Percentiles rank a stretch among this genome's conserved stretches.
Conservation (phyloP, 768 basidiomycete species). For the Suillus subaureus region DNA sequence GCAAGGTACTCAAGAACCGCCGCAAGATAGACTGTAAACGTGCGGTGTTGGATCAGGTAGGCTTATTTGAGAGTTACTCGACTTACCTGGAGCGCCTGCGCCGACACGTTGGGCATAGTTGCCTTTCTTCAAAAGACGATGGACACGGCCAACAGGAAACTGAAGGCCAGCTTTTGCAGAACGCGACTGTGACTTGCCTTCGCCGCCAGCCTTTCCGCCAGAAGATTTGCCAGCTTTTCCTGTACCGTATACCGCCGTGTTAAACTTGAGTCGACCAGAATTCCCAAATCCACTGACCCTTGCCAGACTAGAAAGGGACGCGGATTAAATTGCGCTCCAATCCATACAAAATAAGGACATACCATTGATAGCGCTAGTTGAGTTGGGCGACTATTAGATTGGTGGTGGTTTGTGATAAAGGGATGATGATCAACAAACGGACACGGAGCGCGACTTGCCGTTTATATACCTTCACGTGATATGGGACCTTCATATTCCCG, state of each 20-base stretch:
- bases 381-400: constrained; percentile 11
- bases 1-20: constrained; percentile 92
- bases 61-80: background rate
- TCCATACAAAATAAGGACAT: constrained; percentile 11
- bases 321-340: constrained; percentile 11
- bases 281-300: constrained; percentile 23
- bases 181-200: constrained; percentile 65
- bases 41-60: background rate
- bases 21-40: constrained; percentile 73
- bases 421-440: constrained; percentile 34
- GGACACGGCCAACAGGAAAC: constrained; percentile 92
- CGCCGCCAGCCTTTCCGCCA: constrained; percentile 51
- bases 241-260: constrained; percentile 34
- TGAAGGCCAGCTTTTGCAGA: constrained; percentile 77
- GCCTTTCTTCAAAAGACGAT: constrained; percentile 84
- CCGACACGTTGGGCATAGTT: constrained; percentile 90
- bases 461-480: constrained; percentile 39
- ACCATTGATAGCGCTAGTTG: constrained; percentile 28
- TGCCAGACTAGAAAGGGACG: constrained; percentile 28
- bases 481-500: constrained; percentile 15
- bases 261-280: background rate
- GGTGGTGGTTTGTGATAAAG: constrained; percentile 34
- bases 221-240: constrained; percentile 52
- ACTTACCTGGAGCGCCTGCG: constrained; percentile 80
- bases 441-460: constrained; percentile 26